Percentiles rank a stretch among this genome's conserved stretches.
Evolutionary conservation across 1,139 yeast genomes (phyloP).

Genomic region (Geotrichum armillariae): DNA sequence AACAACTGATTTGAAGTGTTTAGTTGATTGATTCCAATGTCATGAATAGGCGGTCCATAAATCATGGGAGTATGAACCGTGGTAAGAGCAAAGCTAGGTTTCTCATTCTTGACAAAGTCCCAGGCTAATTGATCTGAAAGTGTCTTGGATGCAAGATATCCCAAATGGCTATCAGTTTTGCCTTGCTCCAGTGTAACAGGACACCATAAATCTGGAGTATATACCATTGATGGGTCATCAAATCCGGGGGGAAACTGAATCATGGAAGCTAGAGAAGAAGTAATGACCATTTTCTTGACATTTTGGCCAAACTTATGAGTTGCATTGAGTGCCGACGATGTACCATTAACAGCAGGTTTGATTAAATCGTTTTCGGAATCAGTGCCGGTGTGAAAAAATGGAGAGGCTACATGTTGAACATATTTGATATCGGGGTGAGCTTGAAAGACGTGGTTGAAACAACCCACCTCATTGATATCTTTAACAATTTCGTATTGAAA

Average conservation of each 20-base stretch:
- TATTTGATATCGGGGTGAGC: slow-evolving; percentile 42
- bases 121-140: slow-evolving; percentile 47
- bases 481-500: slow-evolving; percentile 46
- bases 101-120: slow-evolving; percentile 42
- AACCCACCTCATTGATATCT: slow-evolving; percentile 39
- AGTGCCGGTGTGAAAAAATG: slow-evolving; percentile 37
- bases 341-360: slow-evolving; percentile 16
- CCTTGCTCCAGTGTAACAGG: slow-evolving; percentile 41
- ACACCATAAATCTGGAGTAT: slow-evolving; percentile 44
- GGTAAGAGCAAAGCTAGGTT: slow-evolving; percentile 42
- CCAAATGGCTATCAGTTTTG: slow-evolving; percentile 29
- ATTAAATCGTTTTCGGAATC: slow-evolving; percentile 22
- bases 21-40: slow-evolving; percentile 29
- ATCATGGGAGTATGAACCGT: slow-evolving; percentile 48
- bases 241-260: slow-evolving; percentile 43
- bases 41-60: slow-evolving; percentile 47
- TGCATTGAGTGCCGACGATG: slow-evolving; percentile 6
- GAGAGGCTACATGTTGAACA: slow-evolving; percentile 48
- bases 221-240: slow-evolving; percentile 23
- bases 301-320: slow-evolving; percentile 23
- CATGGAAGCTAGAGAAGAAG: slow-evolving; percentile 16
- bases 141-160: slow-evolving; percentile 40
- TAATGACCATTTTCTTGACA: slow-evolving; percentile 14
- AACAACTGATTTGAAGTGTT: slow-evolving; percentile 37
- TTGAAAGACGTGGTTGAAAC: slow-evolving; percentile 41